phyloP scores from a whole-genome alignment of 2,329 filamentous ascomycete genomes.

The Paecilomyces formosus region DNA sequence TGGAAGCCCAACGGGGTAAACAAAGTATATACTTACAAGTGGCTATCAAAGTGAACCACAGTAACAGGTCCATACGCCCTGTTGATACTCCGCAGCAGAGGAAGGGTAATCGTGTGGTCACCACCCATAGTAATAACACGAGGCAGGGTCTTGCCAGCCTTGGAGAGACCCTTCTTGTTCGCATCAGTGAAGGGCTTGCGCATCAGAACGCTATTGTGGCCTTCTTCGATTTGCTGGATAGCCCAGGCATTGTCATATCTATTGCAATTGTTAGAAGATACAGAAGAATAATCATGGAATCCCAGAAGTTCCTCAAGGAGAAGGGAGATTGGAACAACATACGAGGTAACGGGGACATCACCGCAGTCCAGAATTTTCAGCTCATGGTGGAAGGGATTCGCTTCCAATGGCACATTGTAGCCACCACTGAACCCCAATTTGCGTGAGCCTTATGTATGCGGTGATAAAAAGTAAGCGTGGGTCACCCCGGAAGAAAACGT shows the following conservation, averaged over 20 bases:
- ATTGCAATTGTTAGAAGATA: background rate
- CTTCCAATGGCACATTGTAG: conserved; percentile 73
- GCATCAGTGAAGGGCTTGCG: conserved; percentile 64
- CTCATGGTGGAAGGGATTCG: conserved; percentile 76
- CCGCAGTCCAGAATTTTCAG: conserved; percentile 75
- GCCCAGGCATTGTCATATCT: conserved; percentile 79
- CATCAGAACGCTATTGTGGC: conserved; percentile 68
- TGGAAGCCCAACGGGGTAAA: background rate
- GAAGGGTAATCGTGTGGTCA: conserved; percentile 40
- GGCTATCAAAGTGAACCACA: conserved; percentile 57
- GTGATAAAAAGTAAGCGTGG: conserved; percentile 13
- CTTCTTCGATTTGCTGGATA: conserved; percentile 77
- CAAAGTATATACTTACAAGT: conserved; percentile 36
- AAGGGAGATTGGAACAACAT: conserved; percentile 25
- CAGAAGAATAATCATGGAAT: background rate
- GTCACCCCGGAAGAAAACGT: conserved; percentile 33
- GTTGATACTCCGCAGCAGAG: conserved; percentile 50
- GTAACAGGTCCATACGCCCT: conserved; percentile 62
- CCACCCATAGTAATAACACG: conserved; percentile 66
- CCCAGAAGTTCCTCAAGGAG: background rate
- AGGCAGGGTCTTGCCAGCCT: conserved; percentile 67
- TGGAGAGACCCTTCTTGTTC: conserved; percentile 58
- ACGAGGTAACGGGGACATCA: conserved; percentile 79
- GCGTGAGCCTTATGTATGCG: conserved; percentile 33
- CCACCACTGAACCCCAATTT: conserved; percentile 61